A percentile compares a stretch with the other conserved stretches of the same genome.
Evolutionary conservation across 495 filamentous ascomycete genomes (phyloP).

Genomic region (Trichoderma virens): DNA sequence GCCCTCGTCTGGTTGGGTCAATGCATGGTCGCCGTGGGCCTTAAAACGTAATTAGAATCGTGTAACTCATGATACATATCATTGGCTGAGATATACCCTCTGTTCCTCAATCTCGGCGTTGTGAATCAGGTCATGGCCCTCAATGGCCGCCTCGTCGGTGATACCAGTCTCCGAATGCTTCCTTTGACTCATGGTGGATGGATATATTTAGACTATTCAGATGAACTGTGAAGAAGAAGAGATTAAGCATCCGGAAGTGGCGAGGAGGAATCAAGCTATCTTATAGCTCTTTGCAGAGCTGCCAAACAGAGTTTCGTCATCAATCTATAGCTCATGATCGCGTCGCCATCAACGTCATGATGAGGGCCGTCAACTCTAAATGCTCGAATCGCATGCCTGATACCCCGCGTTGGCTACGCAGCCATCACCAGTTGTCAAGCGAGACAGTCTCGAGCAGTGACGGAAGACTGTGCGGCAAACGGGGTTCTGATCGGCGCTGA

Average conservation of each 20-base stretch:
- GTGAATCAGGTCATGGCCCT: constrained; percentile 12
- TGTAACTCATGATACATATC: background rate
- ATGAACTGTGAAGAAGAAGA: background rate
- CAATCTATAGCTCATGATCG: background rate
- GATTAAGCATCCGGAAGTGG: background rate
- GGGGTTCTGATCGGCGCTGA: background rate
- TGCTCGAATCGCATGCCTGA: background rate
- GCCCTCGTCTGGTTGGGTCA: background rate
- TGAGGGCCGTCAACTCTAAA: background rate
- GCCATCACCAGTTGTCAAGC: constrained; percentile 4
- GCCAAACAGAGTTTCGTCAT: background rate
- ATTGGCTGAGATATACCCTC: background rate
- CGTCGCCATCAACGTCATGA: constrained; percentile 7
- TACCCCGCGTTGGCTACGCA: background rate
- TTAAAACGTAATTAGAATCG: background rate
- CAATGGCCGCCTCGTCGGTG: constrained; percentile 10
- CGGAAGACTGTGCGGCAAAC: background rate
- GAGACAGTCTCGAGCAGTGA: background rate
- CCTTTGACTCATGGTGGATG: too few relatives aligned
- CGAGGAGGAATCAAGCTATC: background rate
- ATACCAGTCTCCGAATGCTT: background rate
- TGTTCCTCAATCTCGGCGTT: constrained; percentile 11
- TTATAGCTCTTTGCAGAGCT: background rate
- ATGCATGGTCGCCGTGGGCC: background rate
- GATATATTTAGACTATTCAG: background rate